Percentiles rank a stretch among this genome's conserved stretches.
Conservation (phyloP, 1,284 basidiomycete species). For the Rhodotorula sp. region DNA sequence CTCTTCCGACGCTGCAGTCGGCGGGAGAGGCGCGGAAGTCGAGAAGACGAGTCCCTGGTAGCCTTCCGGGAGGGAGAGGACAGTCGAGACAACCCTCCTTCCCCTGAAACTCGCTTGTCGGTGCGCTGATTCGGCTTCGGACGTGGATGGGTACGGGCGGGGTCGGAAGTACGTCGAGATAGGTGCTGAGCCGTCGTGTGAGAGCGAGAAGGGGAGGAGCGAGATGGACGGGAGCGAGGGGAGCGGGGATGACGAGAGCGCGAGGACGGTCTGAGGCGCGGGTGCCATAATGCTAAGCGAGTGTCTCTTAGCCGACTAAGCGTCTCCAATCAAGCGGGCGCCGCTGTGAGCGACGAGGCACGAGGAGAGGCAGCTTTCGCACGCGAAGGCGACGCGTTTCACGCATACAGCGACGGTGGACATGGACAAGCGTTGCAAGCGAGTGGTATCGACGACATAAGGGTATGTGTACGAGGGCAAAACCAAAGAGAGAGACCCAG, state of each 20-base stretch:
- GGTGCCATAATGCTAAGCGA: not conserved
- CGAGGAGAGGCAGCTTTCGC: too few relatives aligned
- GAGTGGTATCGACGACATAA: too few relatives aligned
- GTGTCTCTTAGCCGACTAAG: too few relatives aligned
- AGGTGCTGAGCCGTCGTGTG: conserved; percentile 65
- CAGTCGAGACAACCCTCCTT: conserved; percentile 63
- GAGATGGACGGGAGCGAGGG: conserved; percentile 53
- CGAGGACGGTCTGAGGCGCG: conserved; percentile 16
- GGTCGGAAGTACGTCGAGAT: conserved; percentile 65
- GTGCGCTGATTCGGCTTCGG: conserved; percentile 47
- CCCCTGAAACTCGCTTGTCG: conserved; percentile 65
- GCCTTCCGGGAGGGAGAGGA: conserved; percentile 61
- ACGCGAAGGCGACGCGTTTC: too few relatives aligned
- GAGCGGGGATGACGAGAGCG: not conserved
- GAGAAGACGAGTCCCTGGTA: conserved; percentile 61
- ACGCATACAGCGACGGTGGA: too few relatives aligned
- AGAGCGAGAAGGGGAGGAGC: conserved; percentile 76
- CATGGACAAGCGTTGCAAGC: too few relatives aligned
- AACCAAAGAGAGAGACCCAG: too few relatives aligned
- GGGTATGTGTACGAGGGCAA: too few relatives aligned
- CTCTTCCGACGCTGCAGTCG: conserved; percentile 13
- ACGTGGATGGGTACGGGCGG: conserved; percentile 46
- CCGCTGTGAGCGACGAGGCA: too few relatives aligned
- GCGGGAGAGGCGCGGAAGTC: conserved; percentile 48
- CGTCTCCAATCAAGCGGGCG: too few relatives aligned